Evolutionary conservation across 768 basidiomycete species (phyloP).

Genomic region (Suillus sp.): DNA sequence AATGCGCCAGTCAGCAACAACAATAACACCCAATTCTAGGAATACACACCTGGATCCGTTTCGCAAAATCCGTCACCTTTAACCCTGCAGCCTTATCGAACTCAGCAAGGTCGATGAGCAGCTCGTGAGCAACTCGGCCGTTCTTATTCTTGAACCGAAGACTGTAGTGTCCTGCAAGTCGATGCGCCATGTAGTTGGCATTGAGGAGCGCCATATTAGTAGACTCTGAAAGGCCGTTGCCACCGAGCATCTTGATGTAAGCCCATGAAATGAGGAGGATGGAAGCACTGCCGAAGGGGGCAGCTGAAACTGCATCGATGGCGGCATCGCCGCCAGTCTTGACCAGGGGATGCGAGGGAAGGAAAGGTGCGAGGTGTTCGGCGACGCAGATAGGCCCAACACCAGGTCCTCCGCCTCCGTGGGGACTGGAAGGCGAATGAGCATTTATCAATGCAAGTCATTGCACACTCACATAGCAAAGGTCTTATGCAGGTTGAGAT

Average conservation of each 20-base stretch:
- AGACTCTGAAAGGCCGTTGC: slow-evolving; percentile 81
- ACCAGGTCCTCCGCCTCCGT: slow-evolving; percentile 97
- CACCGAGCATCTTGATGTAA: slow-evolving; percentile 99
- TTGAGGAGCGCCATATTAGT: slow-evolving; percentile 88
- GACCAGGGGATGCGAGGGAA: slow-evolving; percentile 84
- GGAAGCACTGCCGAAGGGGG: slow-evolving; percentile 93
- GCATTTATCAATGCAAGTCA: background rate
- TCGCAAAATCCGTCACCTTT: slow-evolving; percentile 96
- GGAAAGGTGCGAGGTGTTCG: slow-evolving; percentile 91
- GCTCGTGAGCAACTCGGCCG: slow-evolving; percentile 92
- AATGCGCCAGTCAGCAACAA: background rate
- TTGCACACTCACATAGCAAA: slow-evolving; percentile 77
- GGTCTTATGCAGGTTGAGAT: slow-evolving; percentile 97
- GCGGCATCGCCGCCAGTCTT: slow-evolving; percentile 64
- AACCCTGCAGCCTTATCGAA: slow-evolving; percentile 88
- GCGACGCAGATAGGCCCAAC: slow-evolving; percentile 96
- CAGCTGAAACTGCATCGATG: slow-evolving; percentile 88
- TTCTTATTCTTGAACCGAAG: slow-evolving; percentile 90
- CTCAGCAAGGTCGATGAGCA: slow-evolving; percentile 93
- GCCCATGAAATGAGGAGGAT: slow-evolving; percentile 98
- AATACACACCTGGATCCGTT: slow-evolving; percentile 77
- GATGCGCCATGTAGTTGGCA: slow-evolving; percentile 96
- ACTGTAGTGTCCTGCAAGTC: slow-evolving; percentile 82
- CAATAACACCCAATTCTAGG: background rate
- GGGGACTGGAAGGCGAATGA: slow-evolving; percentile 58